A percentile compares a stretch with the other conserved stretches of the same genome.
Conservation (phyloP, 768 basidiomycete genomes). For the Boletus sp. region DNA sequence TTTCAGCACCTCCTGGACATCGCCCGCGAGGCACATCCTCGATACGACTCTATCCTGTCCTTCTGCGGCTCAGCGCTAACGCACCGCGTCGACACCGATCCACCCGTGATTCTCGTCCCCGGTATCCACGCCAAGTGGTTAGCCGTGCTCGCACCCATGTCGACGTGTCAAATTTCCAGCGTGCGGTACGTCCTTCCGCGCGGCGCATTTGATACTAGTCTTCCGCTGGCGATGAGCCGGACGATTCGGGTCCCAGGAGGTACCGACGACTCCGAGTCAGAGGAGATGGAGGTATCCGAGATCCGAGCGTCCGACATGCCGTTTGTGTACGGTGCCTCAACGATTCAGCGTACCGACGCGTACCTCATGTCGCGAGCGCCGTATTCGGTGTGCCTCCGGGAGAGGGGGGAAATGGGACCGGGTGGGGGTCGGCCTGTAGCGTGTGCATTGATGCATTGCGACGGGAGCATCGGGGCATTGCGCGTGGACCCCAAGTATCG, state of each 20-base stretch:
- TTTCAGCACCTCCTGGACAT: conserved; percentile 9
- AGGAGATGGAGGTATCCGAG: conserved; percentile 3
- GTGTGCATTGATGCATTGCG: conserved; percentile 19
- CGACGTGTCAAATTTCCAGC: neutral
- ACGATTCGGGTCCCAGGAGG: neutral
- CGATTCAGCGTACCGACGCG: conserved; percentile 16
- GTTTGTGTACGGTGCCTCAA: conserved; percentile 6
- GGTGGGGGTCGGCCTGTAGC: conserved; percentile 4
- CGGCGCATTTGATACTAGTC: neutral
- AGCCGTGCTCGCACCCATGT: conserved; percentile 6
- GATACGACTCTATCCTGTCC: conserved; percentile 6
- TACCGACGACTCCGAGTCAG: neutral
- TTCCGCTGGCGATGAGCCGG: neutral
- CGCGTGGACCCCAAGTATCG: conserved; percentile 8
- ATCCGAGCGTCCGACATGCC: conserved; percentile 13
- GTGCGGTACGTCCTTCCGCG: conserved; percentile 8
- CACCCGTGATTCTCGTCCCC: conserved; percentile 10
- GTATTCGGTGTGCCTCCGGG: conserved; percentile 25
- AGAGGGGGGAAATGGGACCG: neutral
- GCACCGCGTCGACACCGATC: conserved; percentile 3
- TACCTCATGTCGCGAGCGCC: conserved; percentile 21
- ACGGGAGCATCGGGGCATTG: conserved; percentile 20
- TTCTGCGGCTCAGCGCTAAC: neutral
- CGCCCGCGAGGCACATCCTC: neutral
- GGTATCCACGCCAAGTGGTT: conserved; percentile 10